Evolutionary conservation across 495 filamentous ascomycete genomes (phyloP).

Genomic region (Lentithecium fluviatile): DNA sequence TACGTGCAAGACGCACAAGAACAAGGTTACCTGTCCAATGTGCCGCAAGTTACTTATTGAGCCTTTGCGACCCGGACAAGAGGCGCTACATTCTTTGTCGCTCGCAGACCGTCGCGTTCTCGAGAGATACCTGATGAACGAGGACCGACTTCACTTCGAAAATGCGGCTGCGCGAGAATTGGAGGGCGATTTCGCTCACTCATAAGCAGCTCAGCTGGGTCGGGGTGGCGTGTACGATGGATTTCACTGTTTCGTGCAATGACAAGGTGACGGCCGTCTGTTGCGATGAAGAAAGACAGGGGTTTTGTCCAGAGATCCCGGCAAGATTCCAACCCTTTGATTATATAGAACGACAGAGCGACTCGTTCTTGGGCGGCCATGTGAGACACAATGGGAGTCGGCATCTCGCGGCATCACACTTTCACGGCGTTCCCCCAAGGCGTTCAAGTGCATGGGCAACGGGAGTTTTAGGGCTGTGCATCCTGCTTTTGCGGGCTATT

Average conservation of each 20-base stretch:
- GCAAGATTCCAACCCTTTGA: too few species aligned
- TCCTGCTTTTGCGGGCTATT: too few species aligned
- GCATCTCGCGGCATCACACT: too few species aligned
- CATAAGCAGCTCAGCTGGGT: neutral
- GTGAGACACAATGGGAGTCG: too few species aligned
- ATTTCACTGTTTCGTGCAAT: neutral
- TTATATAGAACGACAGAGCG: too few species aligned
- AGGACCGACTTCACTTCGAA: neutral
- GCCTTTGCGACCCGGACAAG: neutral
- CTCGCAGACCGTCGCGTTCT: neutral
- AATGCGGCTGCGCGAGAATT: neutral
- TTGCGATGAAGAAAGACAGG: too few species aligned
- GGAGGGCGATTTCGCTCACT: constrained; percentile 17
- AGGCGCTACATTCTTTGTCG: constrained; percentile 5
- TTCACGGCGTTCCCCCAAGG: too few species aligned
- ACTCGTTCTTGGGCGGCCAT: too few species aligned
- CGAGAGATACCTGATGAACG: neutral
- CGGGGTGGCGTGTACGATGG: neutral
- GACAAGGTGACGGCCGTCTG: too few species aligned
- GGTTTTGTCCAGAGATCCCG: too few species aligned
- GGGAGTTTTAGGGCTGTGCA: too few species aligned
- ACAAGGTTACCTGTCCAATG: constrained; percentile 36
- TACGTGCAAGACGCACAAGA: constrained; percentile 33
- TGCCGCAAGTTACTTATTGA: constrained; percentile 30
- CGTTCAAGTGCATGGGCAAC: too few species aligned